Conservation (phyloP, 1,284 basidiomycete genomes). For the Trichosporon sp. region DNA sequence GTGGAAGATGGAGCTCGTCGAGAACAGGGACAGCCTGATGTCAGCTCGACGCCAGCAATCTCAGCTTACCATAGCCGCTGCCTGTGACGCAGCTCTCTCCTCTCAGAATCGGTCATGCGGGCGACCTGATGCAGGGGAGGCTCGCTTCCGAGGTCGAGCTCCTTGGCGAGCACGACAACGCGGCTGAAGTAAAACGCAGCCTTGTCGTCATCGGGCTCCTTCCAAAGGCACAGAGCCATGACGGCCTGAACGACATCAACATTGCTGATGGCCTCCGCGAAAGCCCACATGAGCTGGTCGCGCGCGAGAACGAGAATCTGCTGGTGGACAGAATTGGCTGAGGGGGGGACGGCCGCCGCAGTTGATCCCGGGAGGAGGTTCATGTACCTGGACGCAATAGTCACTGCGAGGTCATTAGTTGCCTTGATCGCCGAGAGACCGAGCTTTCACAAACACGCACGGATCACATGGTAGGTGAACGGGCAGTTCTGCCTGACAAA, state of each 20-base stretch:
- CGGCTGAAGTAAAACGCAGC: conserved; percentile 37
- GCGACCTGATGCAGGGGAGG: conserved; percentile 21
- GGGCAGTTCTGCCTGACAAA: conserved; percentile 29
- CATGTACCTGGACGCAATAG: conserved; percentile 34
- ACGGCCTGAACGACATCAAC: conserved; percentile 35
- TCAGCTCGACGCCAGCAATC: not conserved
- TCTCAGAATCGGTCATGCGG: conserved; percentile 22
- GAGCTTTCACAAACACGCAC: conserved; percentile 17
- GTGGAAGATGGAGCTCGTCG: conserved; percentile 38
- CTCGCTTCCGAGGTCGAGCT: conserved; percentile 32
- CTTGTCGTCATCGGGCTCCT: conserved; percentile 43
- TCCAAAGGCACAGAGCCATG: conserved; percentile 30
- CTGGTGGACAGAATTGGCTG: conserved; percentile 32
- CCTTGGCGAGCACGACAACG: conserved; percentile 33
- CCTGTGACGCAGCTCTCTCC: conserved; percentile 23
- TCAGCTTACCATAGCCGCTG: conserved; percentile 33
- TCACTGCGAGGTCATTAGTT: conserved; percentile 17
- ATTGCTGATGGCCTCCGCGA: conserved; percentile 29
- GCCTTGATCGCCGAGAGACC: not conserved
- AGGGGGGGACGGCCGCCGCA: conserved; percentile 21
- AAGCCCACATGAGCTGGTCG: conserved; percentile 35
- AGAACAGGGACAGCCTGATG: conserved; percentile 35
- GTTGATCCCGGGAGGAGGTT: conserved; percentile 11
- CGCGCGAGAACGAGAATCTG: conserved; percentile 34
- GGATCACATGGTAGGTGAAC: conserved; percentile 34